phyloP scores from a whole-genome alignment of 1,284 basidiomycete genomes.

The Microbotryum saponariae region DNA sequence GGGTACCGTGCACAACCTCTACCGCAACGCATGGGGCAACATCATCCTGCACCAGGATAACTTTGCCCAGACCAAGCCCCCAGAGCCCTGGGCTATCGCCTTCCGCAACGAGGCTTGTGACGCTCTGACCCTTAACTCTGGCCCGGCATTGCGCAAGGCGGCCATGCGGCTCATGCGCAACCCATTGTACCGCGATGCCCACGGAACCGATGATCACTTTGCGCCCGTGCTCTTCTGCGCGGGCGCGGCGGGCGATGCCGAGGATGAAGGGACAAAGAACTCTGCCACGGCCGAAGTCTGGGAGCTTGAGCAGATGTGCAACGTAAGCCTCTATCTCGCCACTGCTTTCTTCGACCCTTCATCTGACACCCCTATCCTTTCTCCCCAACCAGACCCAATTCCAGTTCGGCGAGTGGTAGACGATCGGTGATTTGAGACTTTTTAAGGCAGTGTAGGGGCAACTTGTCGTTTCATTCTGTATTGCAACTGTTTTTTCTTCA shows the following conservation, averaged over 20 bases:
- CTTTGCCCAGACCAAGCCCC: constrained; percentile 31
- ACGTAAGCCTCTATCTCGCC: constrained; percentile 1
- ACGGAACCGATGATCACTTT: constrained; percentile 34
- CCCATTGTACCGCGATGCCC: constrained; percentile 33
- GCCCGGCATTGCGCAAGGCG: constrained; percentile 28
- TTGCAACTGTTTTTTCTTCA: too few species aligned
- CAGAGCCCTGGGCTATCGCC: constrained; percentile 34
- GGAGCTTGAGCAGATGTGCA: constrained; percentile 34
- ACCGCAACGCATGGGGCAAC: constrained; percentile 31
- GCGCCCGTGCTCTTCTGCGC: constrained; percentile 33
- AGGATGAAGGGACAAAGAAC: constrained; percentile 30
- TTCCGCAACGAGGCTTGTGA: constrained; percentile 33
- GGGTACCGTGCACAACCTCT: constrained; percentile 35
- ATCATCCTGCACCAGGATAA: constrained; percentile 33
- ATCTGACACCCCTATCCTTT: not conserved
- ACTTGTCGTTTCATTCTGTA: too few species aligned
- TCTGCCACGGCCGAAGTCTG: constrained; percentile 30
- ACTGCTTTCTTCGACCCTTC: too few species aligned
- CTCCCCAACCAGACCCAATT: constrained; percentile 8
- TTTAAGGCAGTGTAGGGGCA: too few species aligned
- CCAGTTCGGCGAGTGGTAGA: constrained; percentile 22
- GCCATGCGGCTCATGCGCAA: constrained; percentile 33
- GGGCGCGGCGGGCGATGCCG: constrained; percentile 30
- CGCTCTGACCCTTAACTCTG: constrained; percentile 31
- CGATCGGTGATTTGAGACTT: too few species aligned